phyloP scores from a whole-genome alignment of 192 early-diverging fungal genomes.

The Coemansia sp. region DNA sequence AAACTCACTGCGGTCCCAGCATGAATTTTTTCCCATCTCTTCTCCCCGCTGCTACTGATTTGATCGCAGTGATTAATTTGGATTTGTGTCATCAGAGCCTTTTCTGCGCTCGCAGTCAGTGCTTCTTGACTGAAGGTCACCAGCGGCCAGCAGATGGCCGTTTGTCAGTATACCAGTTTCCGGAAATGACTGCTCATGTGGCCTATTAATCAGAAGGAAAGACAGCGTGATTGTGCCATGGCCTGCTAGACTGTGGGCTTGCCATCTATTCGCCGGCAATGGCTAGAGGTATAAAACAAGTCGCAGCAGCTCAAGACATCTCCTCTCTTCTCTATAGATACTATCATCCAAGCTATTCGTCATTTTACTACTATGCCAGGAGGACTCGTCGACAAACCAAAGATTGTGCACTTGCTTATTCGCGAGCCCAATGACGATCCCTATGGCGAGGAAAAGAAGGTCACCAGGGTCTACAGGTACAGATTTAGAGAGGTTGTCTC shows the following conservation, averaged over 20 bases:
- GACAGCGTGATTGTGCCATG: too few relatives aligned
- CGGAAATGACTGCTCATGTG: not conserved
- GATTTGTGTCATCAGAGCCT: too few relatives aligned
- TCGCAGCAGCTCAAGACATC: not conserved
- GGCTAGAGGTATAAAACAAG: conserved; percentile 2
- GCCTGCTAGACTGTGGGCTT: not conserved
- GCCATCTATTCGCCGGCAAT: not conserved
- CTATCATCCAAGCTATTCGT: not conserved
- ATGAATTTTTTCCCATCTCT: too few relatives aligned
- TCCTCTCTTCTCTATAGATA: not conserved
- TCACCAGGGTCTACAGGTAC: not conserved
- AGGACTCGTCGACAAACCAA: not conserved
- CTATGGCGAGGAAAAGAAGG: not conserved
- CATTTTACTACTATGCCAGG: not conserved
- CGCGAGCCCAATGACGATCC: not conserved
- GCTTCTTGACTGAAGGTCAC: too few relatives aligned
- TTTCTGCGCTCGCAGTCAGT: too few relatives aligned
- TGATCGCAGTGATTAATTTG: too few relatives aligned
- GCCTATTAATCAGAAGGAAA: too few relatives aligned
- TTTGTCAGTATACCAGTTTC: not conserved
- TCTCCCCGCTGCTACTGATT: too few relatives aligned
- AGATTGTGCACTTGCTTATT: not conserved
- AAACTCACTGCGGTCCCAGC: too few relatives aligned
- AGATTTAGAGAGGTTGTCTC: not conserved
- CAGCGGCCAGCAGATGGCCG: too few relatives aligned